Base-by-base conservation (phyloP, 208 protist genomes). In the Leishmania amazonensis region DNA sequence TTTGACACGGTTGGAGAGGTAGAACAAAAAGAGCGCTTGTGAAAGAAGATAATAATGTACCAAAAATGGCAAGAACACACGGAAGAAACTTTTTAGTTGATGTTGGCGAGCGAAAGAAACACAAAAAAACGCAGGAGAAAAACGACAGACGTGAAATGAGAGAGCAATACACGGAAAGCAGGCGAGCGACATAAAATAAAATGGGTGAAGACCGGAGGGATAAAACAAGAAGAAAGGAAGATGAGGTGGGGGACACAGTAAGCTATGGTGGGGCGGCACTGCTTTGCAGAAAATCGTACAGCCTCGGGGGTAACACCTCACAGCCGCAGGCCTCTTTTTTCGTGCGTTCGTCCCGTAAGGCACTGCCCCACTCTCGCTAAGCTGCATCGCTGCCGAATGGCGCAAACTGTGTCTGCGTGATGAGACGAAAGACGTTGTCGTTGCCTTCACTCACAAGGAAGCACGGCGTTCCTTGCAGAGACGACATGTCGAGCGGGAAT, bases 341-440 rank as follows among this genome's bases (percentile, higher is more conserved):
- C 31, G 31, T 35, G 31, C 21, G 3, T 1, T 35, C 19, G 2
- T 13, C 31, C 15, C 62, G 2, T 13, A 9, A 40, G 31, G 42
- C 13, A 68, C 8, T 19, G 62, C 62, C 21, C 62, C 31, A 68
- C 62, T 68, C 31, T 68, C 13, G 31, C 62, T 67, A 68, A n/a
- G 21, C 21, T 8, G 70, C 45, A 15, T 81, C 72, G 28, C 38
- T 57, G 31, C 67, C 77, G 45, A 81, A 84, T 1, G 75, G 76
- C 45, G 73, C 45, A 40, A 84, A 81, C 38, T 80, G 79, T 51
- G 75, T 78, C 49, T 84, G 65, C 15, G 87, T 84, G 70, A 88
- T 80, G 62, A 88, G 83, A 31, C 81, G 78, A 19, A 90, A 86
- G 21, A 88, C 76, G 81, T 83, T 88, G 76, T 87, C 84, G 60